Base-by-base conservation (phyloP, 805 yeast species). In the Maudiozyma bulderi region DNA sequence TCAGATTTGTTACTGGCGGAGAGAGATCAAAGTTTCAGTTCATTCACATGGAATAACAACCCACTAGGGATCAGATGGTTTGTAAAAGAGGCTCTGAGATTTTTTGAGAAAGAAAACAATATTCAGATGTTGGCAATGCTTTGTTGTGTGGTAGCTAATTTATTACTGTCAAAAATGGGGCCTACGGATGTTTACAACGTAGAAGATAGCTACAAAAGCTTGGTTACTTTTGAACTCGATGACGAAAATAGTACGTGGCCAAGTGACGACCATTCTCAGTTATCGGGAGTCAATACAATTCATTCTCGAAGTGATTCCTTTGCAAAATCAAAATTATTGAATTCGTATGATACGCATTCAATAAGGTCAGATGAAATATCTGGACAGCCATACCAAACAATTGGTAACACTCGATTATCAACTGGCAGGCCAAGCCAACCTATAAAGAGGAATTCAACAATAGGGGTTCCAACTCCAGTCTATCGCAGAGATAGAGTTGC, bases 41-140 rank as follows among this genome's bases (percentile, higher is more conserved):
- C 62, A n/a, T 77, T 78, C 52, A 77, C 74, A 50, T 90, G 96
- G 96, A 91, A 91, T 0, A 67, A 76, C 5, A 95, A 86, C 61
- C 90, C 89, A 0, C 77, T 83, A 61, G 95, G 95, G 1, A 73
- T 80, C 39, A 56, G 73, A 10, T 78, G 87, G 85, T 68, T 87
- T 26, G 72, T 87, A 0, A 73, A 73, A 29, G 77, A 79, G 51
- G 69, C 88, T 39, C 71, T 90, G 58, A 59, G 63, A 1, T 82
- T 82, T 56, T 88, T 82, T 60, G 93, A 83, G 56, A 66, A 58
- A 34, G 59, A 72, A 40, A 80, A 82, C 1, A 84, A 91, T 58
- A 66, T 87, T 30, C 97, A 91, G 63, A 87, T 91, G 95, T 69
- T 90, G 28, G 96, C 95, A 0, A 85, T 86, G 88, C 65, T 89